These are phyloP conservation scores for Coemansia sp. DNA, from an alignment of 192 early-diverging fungal genomes.

Conservation along the genomic window DNA sequence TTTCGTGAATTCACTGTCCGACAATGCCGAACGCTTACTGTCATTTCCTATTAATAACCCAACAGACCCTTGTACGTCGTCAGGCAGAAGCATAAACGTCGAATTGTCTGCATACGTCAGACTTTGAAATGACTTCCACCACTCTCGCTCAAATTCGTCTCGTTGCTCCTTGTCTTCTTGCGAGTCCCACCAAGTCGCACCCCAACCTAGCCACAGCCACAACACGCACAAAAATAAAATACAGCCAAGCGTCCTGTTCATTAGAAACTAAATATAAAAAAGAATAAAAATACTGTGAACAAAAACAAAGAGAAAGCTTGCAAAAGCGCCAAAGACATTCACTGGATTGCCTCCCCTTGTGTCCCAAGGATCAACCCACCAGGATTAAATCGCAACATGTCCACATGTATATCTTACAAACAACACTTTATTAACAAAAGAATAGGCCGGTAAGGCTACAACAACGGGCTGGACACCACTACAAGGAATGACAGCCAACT, in stretches of 20 bases:
- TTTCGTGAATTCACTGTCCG: not conserved
- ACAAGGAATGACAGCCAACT: no score
- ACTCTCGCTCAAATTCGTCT: constrained; percentile 24
- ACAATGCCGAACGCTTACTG: not conserved
- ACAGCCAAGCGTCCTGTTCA: not conserved
- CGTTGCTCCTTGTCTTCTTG: constrained; percentile 18
- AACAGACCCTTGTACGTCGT: constrained; percentile 12
- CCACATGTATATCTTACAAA: not conserved
- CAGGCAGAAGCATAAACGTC: constrained; percentile 29
- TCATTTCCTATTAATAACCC: constrained; percentile 8
- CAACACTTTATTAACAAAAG: not conserved
- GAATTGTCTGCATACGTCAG: constrained; percentile 34
- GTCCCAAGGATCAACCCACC: not conserved
- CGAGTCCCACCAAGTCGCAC: constrained; percentile 10
- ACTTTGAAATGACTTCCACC: constrained; percentile 34
- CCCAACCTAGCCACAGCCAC: constrained; percentile 19
- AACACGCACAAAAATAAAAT: constrained; percentile 13
- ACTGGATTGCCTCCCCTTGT: not conserved
- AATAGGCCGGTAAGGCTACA: no score
- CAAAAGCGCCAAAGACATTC: not conserved
- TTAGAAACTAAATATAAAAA: constrained; percentile 3
- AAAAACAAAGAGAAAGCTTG: not conserved
- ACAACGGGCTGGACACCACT: no score
- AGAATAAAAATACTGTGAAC: not conserved
- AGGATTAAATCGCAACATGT: not conserved